Percentiles rank a stretch among this genome's conserved stretches.
Conservation (phyloP, 495 filamentous ascomycete genomes). For the Ascodesmis nigricans region DNA sequence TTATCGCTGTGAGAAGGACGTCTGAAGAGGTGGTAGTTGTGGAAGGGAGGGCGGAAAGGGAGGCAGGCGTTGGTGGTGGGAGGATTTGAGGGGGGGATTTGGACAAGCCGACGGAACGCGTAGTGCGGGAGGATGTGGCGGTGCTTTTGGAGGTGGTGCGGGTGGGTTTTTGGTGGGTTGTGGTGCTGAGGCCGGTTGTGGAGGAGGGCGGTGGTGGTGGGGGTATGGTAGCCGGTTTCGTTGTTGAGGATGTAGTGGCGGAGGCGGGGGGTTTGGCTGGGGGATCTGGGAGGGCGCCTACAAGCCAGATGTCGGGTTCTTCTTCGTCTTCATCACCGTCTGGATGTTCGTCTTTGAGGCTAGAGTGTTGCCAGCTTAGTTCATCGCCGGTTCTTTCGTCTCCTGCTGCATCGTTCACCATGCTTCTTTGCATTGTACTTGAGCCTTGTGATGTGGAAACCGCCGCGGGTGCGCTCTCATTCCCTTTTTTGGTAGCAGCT, state of each 20-base stretch:
- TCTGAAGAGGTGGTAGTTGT: background rate
- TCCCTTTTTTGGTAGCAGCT: background rate
- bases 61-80: background rate
- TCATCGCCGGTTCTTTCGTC: background rate
- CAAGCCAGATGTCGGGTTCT: constrained; percentile 17
- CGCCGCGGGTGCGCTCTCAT: too few relatives aligned
- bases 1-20: constrained; percentile 3
- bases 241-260: background rate
- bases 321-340: constrained; percentile 2
- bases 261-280: background rate
- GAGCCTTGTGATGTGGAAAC: background rate
- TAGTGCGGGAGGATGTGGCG: background rate
- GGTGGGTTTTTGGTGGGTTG: too few relatives aligned
- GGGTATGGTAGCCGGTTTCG: background rate
- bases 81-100: background rate
- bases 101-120: background rate
- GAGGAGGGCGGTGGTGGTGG: constrained; percentile 7
- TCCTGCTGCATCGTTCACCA: background rate
- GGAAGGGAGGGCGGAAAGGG: background rate
- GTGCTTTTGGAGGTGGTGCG: too few relatives aligned
- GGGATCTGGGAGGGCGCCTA: constrained; percentile 1
- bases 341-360: background rate
- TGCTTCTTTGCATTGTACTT: background rate
- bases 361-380: background rate
- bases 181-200: background rate